Conservation (phyloP, 495 filamentous ascomycete genomes). For the Terfezia boudieri region DNA sequence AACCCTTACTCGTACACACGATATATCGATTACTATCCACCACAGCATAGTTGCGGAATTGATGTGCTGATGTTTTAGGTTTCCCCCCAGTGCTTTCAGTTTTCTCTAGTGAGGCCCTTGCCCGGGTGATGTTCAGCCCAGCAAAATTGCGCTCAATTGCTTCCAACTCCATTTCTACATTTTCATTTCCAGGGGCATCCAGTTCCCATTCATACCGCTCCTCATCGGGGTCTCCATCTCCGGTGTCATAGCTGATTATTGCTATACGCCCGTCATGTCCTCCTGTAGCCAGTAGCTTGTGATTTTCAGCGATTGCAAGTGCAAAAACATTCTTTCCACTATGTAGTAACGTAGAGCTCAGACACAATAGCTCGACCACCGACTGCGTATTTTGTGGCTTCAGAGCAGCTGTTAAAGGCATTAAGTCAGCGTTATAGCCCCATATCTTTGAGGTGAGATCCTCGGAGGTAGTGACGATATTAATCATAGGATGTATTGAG, state of each 20-base stretch:
- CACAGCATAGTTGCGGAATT: constrained; percentile 43
- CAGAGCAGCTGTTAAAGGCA: not conserved
- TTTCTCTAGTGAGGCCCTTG: not conserved
- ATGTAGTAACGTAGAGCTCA: constrained; percentile 37
- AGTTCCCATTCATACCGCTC: constrained; percentile 7
- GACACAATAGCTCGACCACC: constrained; percentile 25
- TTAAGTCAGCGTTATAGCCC: constrained; percentile 26
- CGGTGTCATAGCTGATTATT: constrained; percentile 11
- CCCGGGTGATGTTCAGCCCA: not conserved
- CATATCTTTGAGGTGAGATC: constrained; percentile 53
- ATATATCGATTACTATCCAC: constrained; percentile 34
- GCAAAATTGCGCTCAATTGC: not conserved
- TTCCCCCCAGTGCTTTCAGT: not conserved
- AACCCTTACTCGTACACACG: constrained; percentile 35
- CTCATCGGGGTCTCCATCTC: not conserved
- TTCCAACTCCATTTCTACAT: not conserved
- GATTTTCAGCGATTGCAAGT: constrained; percentile 25
- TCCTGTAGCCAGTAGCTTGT: constrained; percentile 42
- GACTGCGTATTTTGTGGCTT: not conserved
- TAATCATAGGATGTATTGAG: constrained; percentile 8
- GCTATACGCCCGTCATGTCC: constrained; percentile 56
- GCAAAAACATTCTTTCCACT: constrained; percentile 88
- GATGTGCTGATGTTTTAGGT: constrained; percentile 22
- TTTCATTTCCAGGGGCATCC: constrained; percentile 1
- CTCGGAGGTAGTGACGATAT: constrained; percentile 55